Evolutionary conservation across 2,329 filamentous ascomycete genomes (phyloP).

Genomic region (Colletotrichum coccodes): DNA sequence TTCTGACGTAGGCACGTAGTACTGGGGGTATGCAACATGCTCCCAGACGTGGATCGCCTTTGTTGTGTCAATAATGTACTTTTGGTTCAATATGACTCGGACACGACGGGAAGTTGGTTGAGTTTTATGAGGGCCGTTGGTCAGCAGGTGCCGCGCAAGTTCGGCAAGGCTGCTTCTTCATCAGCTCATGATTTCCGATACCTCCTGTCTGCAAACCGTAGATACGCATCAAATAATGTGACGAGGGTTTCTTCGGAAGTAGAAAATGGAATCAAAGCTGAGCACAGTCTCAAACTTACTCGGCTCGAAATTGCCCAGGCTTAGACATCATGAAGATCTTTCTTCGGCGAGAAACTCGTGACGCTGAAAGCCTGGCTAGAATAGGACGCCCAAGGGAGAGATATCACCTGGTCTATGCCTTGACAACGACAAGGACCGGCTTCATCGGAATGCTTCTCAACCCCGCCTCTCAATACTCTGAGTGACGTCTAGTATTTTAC

Average conservation of each 20-base stretch:
- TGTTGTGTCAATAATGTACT: slow-evolving; percentile 49
- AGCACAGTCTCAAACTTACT: slow-evolving; percentile 2
- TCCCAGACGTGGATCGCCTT: slow-evolving; percentile 53
- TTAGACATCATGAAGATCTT: slow-evolving; percentile 11
- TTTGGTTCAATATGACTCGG: slow-evolving; percentile 45
- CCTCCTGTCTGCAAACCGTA: too few relatives aligned
- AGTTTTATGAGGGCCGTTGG: slow-evolving; percentile 38
- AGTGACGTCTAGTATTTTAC: slow-evolving; percentile 24
- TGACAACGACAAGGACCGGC: not conserved
- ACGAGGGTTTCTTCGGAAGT: too few relatives aligned
- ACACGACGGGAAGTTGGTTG: slow-evolving; percentile 42
- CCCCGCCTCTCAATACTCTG: slow-evolving; percentile 5
- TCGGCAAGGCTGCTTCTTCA: slow-evolving; percentile 38
- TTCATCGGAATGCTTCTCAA: not conserved
- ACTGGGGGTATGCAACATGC: slow-evolving; percentile 59
- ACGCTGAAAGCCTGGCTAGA: too few relatives aligned
- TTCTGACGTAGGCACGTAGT: slow-evolving; percentile 48
- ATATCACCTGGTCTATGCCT: not conserved
- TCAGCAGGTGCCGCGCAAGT: slow-evolving; percentile 39
- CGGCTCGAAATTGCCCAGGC: slow-evolving; percentile 28
- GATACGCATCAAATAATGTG: too few relatives aligned
- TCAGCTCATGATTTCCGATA: not conserved
- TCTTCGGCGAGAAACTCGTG: not conserved
- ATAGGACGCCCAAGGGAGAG: too few relatives aligned
- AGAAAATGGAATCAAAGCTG: not conserved